These are phyloP conservation scores for Lepiota brunneoincarnata DNA, from an alignment of 768 basidiomycete genomes.

Conservation along the genomic window DNA sequence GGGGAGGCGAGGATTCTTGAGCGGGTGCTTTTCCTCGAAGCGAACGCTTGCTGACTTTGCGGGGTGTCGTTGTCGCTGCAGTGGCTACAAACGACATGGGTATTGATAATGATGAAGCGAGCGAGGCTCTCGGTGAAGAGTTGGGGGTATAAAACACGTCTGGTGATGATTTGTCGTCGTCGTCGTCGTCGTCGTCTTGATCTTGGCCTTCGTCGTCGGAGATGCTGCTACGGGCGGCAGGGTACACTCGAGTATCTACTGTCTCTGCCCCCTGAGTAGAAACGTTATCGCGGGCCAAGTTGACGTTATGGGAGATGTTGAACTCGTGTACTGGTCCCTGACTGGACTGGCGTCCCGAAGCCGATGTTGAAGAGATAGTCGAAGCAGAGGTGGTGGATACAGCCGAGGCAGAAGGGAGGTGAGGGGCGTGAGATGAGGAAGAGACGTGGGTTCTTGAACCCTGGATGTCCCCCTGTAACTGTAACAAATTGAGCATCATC, in stretches of 20 bases:
- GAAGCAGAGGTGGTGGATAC: slow-evolving; percentile 4
- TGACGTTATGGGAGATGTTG: slow-evolving; percentile 9
- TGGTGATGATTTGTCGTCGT: slow-evolving; percentile 15
- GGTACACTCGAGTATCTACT: slow-evolving; percentile 13
- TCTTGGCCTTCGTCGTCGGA: not conserved
- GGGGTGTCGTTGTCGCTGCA: slow-evolving; percentile 16
- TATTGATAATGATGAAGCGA: slow-evolving; percentile 29
- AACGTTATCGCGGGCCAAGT: not conserved
- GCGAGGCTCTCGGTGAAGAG: slow-evolving; percentile 50
- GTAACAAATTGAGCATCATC: slow-evolving; percentile 1
- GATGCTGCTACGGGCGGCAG: slow-evolving; percentile 18
- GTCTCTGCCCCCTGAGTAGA: slow-evolving; percentile 1
- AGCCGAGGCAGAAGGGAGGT: not conserved
- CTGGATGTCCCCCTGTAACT: slow-evolving; percentile 4
- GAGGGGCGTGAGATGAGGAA: slow-evolving; percentile 7
- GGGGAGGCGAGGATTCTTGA: slow-evolving; percentile 3
- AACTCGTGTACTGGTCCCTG: not conserved
- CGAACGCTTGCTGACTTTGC: slow-evolving; percentile 25
- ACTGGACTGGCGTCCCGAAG: not conserved
- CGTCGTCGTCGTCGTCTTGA: slow-evolving; percentile 7
- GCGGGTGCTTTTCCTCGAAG: slow-evolving; percentile 11
- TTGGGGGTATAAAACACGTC: slow-evolving; percentile 66
- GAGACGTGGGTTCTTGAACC: slow-evolving; percentile 7
- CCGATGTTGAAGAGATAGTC: not conserved
- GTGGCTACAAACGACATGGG: slow-evolving; percentile 23